Evolutionary conservation across 805 yeast genomes (phyloP).

Genomic region (Grigorovia humatica): DNA sequence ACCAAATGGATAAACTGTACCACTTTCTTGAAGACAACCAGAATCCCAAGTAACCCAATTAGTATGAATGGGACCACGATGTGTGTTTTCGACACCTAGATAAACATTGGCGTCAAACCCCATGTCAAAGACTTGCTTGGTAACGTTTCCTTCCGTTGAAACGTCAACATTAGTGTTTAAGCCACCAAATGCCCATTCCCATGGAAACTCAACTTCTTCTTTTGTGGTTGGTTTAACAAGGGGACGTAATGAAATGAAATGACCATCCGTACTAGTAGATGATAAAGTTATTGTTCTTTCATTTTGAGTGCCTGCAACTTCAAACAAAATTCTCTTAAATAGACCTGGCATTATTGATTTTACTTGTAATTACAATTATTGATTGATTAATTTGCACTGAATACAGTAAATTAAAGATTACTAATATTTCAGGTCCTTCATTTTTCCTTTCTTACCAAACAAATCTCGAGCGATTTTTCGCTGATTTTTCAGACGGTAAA

Average conservation of each 20-base stretch:
- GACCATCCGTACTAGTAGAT: slow-evolving; percentile 26
- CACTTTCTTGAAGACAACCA: slow-evolving; percentile 27
- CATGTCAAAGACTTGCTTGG: slow-evolving; percentile 21
- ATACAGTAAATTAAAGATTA: too few relatives aligned
- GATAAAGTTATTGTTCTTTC: slow-evolving; percentile 27
- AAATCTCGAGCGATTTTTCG: neutral
- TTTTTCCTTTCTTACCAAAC: neutral
- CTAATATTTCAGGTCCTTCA: neutral
- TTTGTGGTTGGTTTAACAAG: slow-evolving; percentile 20
- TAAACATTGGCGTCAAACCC: slow-evolving; percentile 25
- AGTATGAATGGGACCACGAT: slow-evolving; percentile 23
- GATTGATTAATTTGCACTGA: too few relatives aligned
- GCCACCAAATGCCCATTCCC: slow-evolving; percentile 54
- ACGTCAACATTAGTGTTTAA: slow-evolving; percentile 32
- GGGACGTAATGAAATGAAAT: slow-evolving; percentile 31
- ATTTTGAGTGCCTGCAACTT: slow-evolving; percentile 17
- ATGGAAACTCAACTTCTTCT: slow-evolving; percentile 31
- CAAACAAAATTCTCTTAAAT: slow-evolving; percentile 24
- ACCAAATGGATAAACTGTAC: slow-evolving; percentile 25
- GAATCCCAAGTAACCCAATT: slow-evolving; percentile 26
- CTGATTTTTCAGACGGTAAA: neutral
- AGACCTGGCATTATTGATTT: slow-evolving; percentile 20
- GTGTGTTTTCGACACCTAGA: slow-evolving; percentile 19
- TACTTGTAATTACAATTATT: too few relatives aligned
- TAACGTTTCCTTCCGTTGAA: slow-evolving; percentile 20